Evolutionary conservation across 2,329 filamentous ascomycete genomes (phyloP), one percentile per base, ranked within the genome.

Genomic region (Rhytidhysteron rufulum): DNA sequence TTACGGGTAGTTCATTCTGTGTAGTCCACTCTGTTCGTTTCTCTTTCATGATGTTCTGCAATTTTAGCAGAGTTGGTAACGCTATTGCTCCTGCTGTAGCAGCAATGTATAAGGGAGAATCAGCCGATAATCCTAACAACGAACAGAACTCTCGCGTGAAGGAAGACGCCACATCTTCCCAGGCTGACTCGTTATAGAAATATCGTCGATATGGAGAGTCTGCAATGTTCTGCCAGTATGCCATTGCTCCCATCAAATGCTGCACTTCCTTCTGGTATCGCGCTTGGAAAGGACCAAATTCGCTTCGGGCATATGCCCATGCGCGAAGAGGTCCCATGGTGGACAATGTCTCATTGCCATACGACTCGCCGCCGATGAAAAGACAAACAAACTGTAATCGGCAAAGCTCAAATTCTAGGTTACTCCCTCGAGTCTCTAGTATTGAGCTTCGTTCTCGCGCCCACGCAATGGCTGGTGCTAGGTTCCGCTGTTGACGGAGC

Each of bases 141-240:
- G 86, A 90, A 71, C 93, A 98, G 70, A 96, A 98, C 61, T 97
- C 93, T 44, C 86, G 82, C 1, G 87, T 95, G 62, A 98, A 98
- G 3, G 86, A 86, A n/a, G 80, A 71, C 4, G 88, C 82, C 2
- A 95, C 86, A 47, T 95, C 88, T 30, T 86, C 80, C 74, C 93
- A 98, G 1, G 85, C 82, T 3, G 77, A 77, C 6, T 80, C 71
- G 39, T 85, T 88, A 59, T 86, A 78, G 65, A 96, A 95, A 32
- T 88, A 79, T 38, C 74, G 62, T n/a, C 70, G 69, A 67, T 97
- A 98, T 0, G 93, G 93, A 1, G 88, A 95, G 6, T 74, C 72
- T 16, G 70, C 59, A 2, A 97, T 73, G 59, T 94, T 94, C 3
- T 83, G 73, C 25, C 78, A 79, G 66, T 83, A 98, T 0, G 88